A percentile compares a stretch with the other conserved stretches of the same genome.
Evolutionary conservation across 1,139 yeast species (phyloP).

Genomic region (Sugiyamaella pinicola): DNA sequence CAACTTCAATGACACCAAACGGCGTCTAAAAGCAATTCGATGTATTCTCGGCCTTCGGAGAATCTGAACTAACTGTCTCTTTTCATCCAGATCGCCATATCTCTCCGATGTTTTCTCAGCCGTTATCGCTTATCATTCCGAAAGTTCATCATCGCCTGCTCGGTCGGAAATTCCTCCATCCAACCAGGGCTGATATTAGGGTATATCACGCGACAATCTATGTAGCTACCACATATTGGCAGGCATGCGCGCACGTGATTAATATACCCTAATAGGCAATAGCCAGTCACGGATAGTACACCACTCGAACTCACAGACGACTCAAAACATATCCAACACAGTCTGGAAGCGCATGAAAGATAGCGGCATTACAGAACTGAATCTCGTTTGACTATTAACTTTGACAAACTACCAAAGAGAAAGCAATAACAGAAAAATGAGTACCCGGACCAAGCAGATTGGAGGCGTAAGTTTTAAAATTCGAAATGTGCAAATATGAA

Average conservation of each 20-base stretch:
- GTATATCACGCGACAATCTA: too few species aligned
- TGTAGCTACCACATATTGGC: too few species aligned
- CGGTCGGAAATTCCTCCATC: background rate
- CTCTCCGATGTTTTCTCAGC: too few species aligned
- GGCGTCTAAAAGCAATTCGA: too few species aligned
- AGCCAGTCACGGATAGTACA: background rate
- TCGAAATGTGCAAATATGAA: background rate
- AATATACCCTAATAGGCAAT: slow-evolving; percentile 9
- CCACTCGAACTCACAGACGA: background rate
- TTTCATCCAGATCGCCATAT: too few species aligned
- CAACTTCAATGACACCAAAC: too few species aligned
- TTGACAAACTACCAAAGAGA: slow-evolving; percentile 15
- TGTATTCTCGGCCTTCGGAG: too few species aligned
- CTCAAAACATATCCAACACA: slow-evolving; percentile 5
- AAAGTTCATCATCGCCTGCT: background rate
- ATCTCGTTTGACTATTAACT: slow-evolving; percentile 15
- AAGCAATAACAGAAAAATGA: slow-evolving; percentile 33
- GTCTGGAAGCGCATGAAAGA: slow-evolving; percentile 8
- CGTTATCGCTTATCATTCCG: background rate
- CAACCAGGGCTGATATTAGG: too few species aligned
- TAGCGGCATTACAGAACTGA: slow-evolving; percentile 4
- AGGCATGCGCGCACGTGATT: too few species aligned
- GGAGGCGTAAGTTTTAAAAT: slow-evolving; percentile 42
- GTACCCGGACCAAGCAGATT: slow-evolving; percentile 43
- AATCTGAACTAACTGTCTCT: too few species aligned